Evolutionary conservation across 352 stramenopile genomes (phyloP).

Genomic region (Phytophthora crassamura): DNA sequence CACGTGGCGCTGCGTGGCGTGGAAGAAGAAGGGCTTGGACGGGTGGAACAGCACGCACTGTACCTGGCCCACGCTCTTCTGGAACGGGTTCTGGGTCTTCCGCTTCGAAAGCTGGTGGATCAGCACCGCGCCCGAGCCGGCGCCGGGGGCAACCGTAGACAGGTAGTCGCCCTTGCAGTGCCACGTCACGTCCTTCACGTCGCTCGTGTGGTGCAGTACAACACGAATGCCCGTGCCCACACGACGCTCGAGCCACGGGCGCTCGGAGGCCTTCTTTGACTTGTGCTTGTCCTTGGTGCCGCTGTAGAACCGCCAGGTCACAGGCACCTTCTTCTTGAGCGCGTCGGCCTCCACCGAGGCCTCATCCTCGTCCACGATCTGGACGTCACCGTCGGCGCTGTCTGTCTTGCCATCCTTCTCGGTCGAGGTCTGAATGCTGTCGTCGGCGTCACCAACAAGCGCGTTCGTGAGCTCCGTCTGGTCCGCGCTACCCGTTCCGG

Average conservation of each 20-base stretch:
- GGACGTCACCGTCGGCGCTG: constrained; percentile 44
- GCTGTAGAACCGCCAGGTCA: constrained; percentile 91
- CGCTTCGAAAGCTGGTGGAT: constrained; percentile 99
- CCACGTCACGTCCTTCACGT: constrained; percentile 96
- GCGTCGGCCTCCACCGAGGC: constrained; percentile 74
- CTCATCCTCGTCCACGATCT: constrained; percentile 78
- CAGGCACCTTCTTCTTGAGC: constrained; percentile 90
- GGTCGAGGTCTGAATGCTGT: constrained; percentile 59
- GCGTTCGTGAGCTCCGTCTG: constrained; percentile 96
- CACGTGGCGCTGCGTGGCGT: constrained; percentile 98
- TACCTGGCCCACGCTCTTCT: constrained; percentile 93
- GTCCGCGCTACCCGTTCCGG: constrained; percentile 93
- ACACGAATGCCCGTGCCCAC: constrained; percentile 84
- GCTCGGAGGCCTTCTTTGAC: constrained; percentile 44
- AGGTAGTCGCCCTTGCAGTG: constrained; percentile 99
- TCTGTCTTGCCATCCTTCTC: constrained; percentile 46
- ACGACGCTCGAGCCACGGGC: constrained; percentile 78
- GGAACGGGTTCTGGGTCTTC: constrained; percentile 97
- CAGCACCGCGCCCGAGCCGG: constrained; percentile 91
- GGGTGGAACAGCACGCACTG: constrained; percentile 98
- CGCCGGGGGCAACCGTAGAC: constrained; percentile 92
- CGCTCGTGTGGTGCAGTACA: constrained; percentile 87
- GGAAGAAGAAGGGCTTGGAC: constrained; percentile 99
- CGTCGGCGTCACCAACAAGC: constrained; percentile 89
- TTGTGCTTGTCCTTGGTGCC: constrained; percentile 86